Conservation (phyloP, 2,329 filamentous ascomycete genomes). For the Aureobasidium sp. region DNA sequence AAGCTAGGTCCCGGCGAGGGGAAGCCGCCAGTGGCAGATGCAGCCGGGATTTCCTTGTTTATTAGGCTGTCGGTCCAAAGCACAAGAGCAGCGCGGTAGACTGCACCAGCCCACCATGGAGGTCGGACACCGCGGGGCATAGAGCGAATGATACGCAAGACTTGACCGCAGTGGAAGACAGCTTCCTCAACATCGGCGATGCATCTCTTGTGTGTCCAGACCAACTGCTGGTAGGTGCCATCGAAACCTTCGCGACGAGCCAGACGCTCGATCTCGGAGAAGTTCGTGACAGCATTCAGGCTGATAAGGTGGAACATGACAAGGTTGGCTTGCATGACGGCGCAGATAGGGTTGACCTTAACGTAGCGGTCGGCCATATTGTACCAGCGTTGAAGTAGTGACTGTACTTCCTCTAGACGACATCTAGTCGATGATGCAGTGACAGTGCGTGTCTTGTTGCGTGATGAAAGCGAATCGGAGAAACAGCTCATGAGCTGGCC, state of each 20-base stretch:
- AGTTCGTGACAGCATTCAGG: constrained; percentile 59
- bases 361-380: constrained; percentile 51
- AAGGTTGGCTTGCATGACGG: constrained; percentile 56
- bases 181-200: constrained; percentile 56
- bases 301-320: constrained; percentile 64
- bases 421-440: constrained; percentile 53
- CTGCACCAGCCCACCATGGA: constrained; percentile 61
- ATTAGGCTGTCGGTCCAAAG: constrained; percentile 55
- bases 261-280: constrained; percentile 58
- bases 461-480: constrained; percentile 44
- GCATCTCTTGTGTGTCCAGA: constrained; percentile 53
- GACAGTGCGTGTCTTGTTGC: constrained; percentile 42
- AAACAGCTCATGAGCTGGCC: constrained; percentile 59
- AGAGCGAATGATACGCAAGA: constrained; percentile 51
- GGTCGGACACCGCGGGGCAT: constrained; percentile 56
- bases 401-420: constrained; percentile 57
- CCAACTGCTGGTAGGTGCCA: constrained; percentile 45
- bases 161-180: constrained; percentile 60
- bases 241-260: constrained; percentile 54
- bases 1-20: constrained; percentile 35
- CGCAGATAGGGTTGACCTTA: constrained; percentile 49
- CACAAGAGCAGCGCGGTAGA: constrained; percentile 59
- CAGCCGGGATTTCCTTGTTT: constrained; percentile 37
- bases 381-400: constrained; percentile 58
- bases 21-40: constrained; percentile 29